Conservation (phyloP, 2,329 filamentous ascomycete species). For the Magnaporthales sp. region DNA sequence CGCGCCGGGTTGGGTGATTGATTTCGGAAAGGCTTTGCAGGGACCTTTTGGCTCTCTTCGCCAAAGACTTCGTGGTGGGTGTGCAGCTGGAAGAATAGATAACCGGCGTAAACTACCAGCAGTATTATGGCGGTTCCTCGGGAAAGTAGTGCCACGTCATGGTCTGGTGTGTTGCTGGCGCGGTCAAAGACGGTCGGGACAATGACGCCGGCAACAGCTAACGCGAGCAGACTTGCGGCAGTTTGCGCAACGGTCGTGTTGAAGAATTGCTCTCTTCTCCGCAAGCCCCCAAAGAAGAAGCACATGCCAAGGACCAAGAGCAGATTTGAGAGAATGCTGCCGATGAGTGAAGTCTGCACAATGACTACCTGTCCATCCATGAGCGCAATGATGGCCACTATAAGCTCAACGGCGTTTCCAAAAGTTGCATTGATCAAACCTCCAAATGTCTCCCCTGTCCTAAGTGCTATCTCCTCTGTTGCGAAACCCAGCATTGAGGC, state of each 20-base stretch:
- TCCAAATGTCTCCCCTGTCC: slow-evolving; percentile 75
- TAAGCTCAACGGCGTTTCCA: slow-evolving; percentile 68
- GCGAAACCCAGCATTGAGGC: slow-evolving; percentile 74
- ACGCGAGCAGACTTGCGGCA: slow-evolving; percentile 63
- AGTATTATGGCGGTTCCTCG: slow-evolving; percentile 73
- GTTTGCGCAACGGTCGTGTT: slow-evolving; percentile 90
- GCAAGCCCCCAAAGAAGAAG: slow-evolving; percentile 80
- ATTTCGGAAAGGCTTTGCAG: slow-evolving; percentile 40
- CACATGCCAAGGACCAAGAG: slow-evolving; percentile 85
- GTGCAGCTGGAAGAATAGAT: slow-evolving; percentile 85
- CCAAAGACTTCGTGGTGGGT: slow-evolving; percentile 77
- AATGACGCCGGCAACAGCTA: slow-evolving; percentile 74
- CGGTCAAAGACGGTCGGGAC: slow-evolving; percentile 80
- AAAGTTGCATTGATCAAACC: slow-evolving; percentile 84
- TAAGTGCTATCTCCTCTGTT: slow-evolving; percentile 78
- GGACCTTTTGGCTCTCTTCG: slow-evolving; percentile 68
- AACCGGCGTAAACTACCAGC: slow-evolving; percentile 72
- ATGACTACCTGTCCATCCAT: slow-evolving; percentile 60
- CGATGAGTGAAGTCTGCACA: slow-evolving; percentile 90
- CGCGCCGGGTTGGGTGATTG: slow-evolving; percentile 19
- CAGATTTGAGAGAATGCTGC: slow-evolving; percentile 85
- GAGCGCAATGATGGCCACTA: slow-evolving; percentile 78
- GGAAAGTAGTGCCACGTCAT: slow-evolving; percentile 54
- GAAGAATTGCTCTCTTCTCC: slow-evolving; percentile 76
- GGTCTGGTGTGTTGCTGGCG: slow-evolving; percentile 28